phyloP scores from a whole-genome alignment of 768 basidiomycete species.

The Pleurotus djamor region DNA sequence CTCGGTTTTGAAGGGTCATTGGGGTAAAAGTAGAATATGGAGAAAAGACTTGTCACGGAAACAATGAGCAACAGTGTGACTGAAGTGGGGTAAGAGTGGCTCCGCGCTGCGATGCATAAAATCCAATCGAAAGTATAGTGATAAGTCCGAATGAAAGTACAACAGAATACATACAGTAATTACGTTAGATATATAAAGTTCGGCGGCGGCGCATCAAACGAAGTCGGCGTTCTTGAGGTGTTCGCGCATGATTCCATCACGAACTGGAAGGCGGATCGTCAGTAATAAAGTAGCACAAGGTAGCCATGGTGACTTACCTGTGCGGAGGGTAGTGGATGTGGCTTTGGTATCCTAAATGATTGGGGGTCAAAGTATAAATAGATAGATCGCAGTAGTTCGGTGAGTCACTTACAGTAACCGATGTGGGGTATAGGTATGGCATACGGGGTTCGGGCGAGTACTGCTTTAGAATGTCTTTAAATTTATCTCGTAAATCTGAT shows the following conservation, averaged over 20 bases:
- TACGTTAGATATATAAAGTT: background rate
- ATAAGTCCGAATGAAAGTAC: background rate
- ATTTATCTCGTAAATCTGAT: slow-evolving; percentile 40
- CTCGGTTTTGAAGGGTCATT: too few relatives aligned
- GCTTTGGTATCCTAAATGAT: slow-evolving; percentile 49
- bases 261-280: slow-evolving; percentile 28
- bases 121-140: too few relatives aligned
- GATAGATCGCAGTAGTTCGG: background rate
- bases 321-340: slow-evolving; percentile 48
- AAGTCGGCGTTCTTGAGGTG: slow-evolving; percentile 48
- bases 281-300: background rate
- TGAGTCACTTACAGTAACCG: slow-evolving; percentile 46
- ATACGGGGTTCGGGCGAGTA: slow-evolving; percentile 46
- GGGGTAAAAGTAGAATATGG: too few relatives aligned
- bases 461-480: slow-evolving; percentile 51
- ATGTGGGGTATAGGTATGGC: slow-evolving; percentile 59
- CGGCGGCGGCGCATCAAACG: slow-evolving; percentile 19
- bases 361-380: background rate
- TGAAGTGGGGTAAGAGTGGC: background rate
- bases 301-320: slow-evolving; percentile 31
- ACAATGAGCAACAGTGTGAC: too few relatives aligned
- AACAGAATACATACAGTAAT: background rate
- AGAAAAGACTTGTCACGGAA: too few relatives aligned
- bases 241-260: slow-evolving; percentile 52
- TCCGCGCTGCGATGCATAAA: too few relatives aligned